These are phyloP conservation scores for Prasinococcaceae sp. DNA, from an alignment of 139 green algal species.

Conservation along the genomic window DNA sequence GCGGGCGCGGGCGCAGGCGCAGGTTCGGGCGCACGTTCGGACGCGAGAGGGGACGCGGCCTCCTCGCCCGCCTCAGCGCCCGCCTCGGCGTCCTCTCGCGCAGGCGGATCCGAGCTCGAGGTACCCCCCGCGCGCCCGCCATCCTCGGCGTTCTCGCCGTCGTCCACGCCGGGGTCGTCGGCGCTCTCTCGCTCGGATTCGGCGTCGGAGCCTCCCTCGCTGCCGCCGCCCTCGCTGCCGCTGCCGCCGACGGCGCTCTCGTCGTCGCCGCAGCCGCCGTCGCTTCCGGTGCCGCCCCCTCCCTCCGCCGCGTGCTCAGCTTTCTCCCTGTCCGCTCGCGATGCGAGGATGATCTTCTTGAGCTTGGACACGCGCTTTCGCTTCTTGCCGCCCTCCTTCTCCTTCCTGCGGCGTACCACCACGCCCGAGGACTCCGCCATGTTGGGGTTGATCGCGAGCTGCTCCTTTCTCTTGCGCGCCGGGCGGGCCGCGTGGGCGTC, in stretches of 20 bases:
- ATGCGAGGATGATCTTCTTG: slow-evolving; percentile 31
- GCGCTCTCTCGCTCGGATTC: not conserved
- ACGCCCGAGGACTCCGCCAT: not conserved
- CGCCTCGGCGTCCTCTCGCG: no score
- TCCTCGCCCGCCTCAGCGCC: no score
- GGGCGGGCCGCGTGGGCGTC: not conserved
- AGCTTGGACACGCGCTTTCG: slow-evolving; percentile 33
- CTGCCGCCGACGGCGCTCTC: not conserved
- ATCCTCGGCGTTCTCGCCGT: no score
- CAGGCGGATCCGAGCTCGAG: no score
- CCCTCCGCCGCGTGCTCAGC: not conserved
- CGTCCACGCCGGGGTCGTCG: not conserved
- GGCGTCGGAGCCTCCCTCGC: not conserved
- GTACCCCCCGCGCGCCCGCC: no score
- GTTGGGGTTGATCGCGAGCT: slow-evolving; percentile 15
- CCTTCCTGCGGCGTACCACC: slow-evolving; percentile 13
- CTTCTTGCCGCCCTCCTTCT: slow-evolving; percentile 12
- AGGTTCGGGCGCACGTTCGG: no score
- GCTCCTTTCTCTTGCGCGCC: not conserved
- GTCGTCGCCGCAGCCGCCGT: no score
- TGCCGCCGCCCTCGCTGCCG: not conserved
- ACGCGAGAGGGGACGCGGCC: no score
- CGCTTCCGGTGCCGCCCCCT: not conserved
- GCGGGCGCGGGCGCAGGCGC: no score
- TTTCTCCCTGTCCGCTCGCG: not conserved